Percentiles rank a stretch among this genome's conserved stretches.
Evolutionary conservation across 768 basidiomycete species (phyloP).

Genomic region (Trametes sanguinea): DNA sequence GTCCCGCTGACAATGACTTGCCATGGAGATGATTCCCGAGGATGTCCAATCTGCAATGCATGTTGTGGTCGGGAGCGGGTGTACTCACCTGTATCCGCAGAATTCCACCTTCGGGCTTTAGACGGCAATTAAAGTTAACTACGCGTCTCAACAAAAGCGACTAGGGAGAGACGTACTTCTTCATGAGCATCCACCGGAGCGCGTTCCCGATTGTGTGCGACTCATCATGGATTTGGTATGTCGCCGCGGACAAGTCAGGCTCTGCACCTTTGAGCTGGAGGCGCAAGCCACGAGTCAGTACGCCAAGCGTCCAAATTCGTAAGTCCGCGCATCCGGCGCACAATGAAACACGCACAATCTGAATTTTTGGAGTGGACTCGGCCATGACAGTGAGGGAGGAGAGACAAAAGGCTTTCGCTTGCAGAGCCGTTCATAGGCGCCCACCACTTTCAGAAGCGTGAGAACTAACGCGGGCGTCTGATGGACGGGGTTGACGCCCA

Average conservation of each 20-base stretch:
- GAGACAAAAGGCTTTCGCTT: slow-evolving; percentile 8
- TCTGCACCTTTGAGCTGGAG: slow-evolving; percentile 82
- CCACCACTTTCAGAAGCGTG: neutral
- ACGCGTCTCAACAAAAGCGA: slow-evolving; percentile 2
- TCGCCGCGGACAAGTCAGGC: slow-evolving; percentile 82
- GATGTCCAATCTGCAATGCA: too few relatives aligned
- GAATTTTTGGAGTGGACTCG: slow-evolving; percentile 8
- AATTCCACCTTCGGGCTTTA: slow-evolving; percentile 93
- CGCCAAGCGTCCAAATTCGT: neutral
- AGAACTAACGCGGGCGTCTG: neutral
- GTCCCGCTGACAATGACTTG: neutral
- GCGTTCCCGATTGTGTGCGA: slow-evolving; percentile 96
- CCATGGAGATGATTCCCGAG: neutral
- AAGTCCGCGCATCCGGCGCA: neutral
- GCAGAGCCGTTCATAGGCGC: neutral
- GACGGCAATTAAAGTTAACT: neutral
- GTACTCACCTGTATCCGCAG: slow-evolving; percentile 88
- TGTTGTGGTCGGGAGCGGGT: neutral
- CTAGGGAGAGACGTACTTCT: slow-evolving; percentile 66
- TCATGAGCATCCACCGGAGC: slow-evolving; percentile 98
- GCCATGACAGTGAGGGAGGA: slow-evolving; percentile 5
- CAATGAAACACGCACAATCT: slow-evolving; percentile 15
- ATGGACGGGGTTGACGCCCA: neutral
- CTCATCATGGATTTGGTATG: slow-evolving; percentile 91
- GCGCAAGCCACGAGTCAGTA: neutral